These are phyloP conservation scores for Cryptosporidium tyzzeri DNA, from an alignment of 169 alveolate genomes.

Conservation along the genomic window DNA sequence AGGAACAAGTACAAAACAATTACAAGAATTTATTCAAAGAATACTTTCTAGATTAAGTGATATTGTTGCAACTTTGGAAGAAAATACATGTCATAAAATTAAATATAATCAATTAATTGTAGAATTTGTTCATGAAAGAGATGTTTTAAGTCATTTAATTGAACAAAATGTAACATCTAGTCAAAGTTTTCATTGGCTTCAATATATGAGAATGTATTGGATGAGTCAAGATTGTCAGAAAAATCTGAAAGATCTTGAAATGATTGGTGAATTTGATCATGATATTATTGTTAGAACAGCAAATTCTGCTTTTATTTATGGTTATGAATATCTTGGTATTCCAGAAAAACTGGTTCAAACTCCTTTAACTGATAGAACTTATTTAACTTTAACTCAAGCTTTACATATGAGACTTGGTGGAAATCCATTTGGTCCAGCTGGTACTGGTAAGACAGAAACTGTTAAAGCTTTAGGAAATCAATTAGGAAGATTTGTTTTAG, in stretches of 20 bases:
- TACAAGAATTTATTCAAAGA: slow-evolving; percentile 30
- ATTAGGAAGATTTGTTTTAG: slow-evolving; percentile 96
- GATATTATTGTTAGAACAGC: slow-evolving; percentile 90
- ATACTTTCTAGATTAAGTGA: slow-evolving; percentile 16
- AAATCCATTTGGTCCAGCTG: slow-evolving; percentile 99
- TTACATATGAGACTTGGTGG: slow-evolving; percentile 97
- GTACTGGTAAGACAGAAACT: slow-evolving; percentile 99
- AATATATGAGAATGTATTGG: slow-evolving; percentile 96
- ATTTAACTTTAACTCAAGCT: slow-evolving; percentile 96
- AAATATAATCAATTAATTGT: slow-evolving; percentile 93
- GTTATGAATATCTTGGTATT: slow-evolving; percentile 97
- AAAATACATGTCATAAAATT: slow-evolving; percentile 85
- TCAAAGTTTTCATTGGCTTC: slow-evolving; percentile 94
- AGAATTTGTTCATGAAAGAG: slow-evolving; percentile 96
- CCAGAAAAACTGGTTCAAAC: slow-evolving; percentile 97
- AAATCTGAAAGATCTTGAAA: neutral
- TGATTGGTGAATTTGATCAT: neutral
- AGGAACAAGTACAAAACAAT: slow-evolving; percentile 75
- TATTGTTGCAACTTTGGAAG: slow-evolving; percentile 40
- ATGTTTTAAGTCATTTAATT: slow-evolving; percentile 89
- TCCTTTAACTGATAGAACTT: slow-evolving; percentile 98
- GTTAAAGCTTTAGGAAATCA: slow-evolving; percentile 97
- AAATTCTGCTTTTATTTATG: slow-evolving; percentile 94
- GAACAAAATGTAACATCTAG: slow-evolving; percentile 78
- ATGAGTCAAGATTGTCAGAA: slow-evolving; percentile 90